Base-by-base conservation (phyloP, 345 rosid species). In the Syzygium jambos region DNA sequence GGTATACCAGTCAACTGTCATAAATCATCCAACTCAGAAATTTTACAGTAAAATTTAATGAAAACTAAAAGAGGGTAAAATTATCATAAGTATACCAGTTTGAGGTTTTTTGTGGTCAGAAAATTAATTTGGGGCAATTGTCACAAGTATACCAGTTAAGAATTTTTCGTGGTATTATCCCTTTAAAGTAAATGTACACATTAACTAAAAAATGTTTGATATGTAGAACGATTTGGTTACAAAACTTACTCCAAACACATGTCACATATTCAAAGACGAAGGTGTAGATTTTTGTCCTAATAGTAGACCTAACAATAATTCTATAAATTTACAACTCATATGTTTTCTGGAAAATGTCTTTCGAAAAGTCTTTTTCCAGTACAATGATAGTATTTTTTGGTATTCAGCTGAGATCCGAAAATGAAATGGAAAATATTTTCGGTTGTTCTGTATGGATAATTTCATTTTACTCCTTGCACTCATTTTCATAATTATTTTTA, bases 341-440 rank as follows among this genome's bases (percentile, higher is more conserved):
- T 59, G 65, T 25, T 11, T 59, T 59, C 14, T 27, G 11, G 14
- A 25, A 59, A 59, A 5, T 25, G 25, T 56, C 25, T 56, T 56
- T n/a, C 6, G 1, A 5, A 56, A 56, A 56, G 11, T n/a, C 25
- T 22, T 4, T 56, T 1, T 56, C 61, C 0, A 56, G 2, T 23
- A 56, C 23, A 4, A 23, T 56, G 23, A 1, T 23, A 4, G 23
- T 56, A 56, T 56, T 56, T 56, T 9, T n/a, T 0, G 0, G 0
- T 23, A 2, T 56, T 4, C 2, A 1, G 13, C 13, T 56, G 25
- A 56, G 25, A 11, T 11, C 25, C 25, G 6, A 56, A 56, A 56
- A 23, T 56, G 13, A 56, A 1, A 2, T 23, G 11, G n/a, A 56
- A 56, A 56, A 23, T 56, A 23, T 23, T 56, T 23, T 11, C 2